Conservation (phyloP, 23 red algal species). For the Chondrus crispus region DNA sequence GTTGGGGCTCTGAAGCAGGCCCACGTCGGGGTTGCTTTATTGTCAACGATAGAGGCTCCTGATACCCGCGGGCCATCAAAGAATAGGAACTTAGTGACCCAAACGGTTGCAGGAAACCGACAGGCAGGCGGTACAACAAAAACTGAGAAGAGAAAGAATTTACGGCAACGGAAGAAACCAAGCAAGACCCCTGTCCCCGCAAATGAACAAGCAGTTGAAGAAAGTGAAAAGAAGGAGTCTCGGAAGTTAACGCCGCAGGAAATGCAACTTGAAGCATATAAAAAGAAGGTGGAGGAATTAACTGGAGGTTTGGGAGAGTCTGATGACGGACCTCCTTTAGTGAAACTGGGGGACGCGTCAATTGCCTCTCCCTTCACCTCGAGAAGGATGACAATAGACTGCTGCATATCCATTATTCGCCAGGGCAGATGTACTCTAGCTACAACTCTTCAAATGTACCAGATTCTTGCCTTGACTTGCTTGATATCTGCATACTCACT, state of each 20-base stretch:
- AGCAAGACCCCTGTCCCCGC: neutral
- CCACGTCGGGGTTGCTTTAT: conserved; percentile 93
- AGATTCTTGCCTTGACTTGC: conserved; percentile 97
- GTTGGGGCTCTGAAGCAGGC: conserved; percentile 98
- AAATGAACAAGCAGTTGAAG: neutral
- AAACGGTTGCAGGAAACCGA: neutral
- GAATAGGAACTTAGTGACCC: neutral
- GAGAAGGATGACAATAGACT: conserved; percentile 85
- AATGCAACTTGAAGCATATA: conserved; percentile 22
- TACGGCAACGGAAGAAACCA: conserved; percentile 23
- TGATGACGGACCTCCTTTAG: conserved; percentile 76
- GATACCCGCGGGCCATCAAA: neutral
- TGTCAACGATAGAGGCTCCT: conserved; percentile 31
- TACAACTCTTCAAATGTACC: conserved; percentile 98
- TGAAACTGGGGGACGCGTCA: conserved; percentile 97
- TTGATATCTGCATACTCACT: conserved; percentile 91
- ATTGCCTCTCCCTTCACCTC: conserved; percentile 97
- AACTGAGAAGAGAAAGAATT: neutral
- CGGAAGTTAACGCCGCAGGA: neutral
- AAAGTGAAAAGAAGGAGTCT: neutral
- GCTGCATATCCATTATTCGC: conserved; percentile 84
- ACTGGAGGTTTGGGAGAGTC: conserved; percentile 23
- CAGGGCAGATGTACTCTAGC: conserved; percentile 98
- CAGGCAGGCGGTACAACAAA: neutral
- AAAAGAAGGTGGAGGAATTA: conserved; percentile 59